These are phyloP conservation scores for Penicillium sp. DNA, from an alignment of 2,329 filamentous ascomycete species.

Conservation along the genomic window DNA sequence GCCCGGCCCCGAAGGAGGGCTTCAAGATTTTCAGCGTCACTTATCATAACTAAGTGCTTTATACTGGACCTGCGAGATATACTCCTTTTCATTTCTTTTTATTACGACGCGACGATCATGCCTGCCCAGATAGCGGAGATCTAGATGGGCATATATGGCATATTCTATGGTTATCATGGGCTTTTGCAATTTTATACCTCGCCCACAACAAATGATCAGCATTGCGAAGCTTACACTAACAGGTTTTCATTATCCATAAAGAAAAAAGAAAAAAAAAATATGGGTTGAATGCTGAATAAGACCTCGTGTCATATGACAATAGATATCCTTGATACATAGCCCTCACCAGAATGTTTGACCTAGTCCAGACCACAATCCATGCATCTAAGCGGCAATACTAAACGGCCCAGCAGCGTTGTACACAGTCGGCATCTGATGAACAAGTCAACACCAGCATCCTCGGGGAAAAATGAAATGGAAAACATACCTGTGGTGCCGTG, in stretches of 20 bases:
- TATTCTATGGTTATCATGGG: background rate
- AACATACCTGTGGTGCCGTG: slow-evolving; percentile 30
- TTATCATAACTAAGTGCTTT: slow-evolving; percentile 23
- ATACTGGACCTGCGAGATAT: background rate
- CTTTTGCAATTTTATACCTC: background rate
- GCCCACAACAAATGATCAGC: background rate
- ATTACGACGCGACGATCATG: background rate
- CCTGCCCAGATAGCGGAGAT: background rate
- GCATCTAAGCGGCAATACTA: slow-evolving; percentile 18
- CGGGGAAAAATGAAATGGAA: background rate
- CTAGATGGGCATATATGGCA: background rate
- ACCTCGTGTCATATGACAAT: background rate
- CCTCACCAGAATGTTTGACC: background rate
- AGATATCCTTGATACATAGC: background rate
- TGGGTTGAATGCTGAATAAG: background rate
- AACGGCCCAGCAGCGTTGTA: slow-evolving; percentile 32
- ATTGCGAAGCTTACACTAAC: background rate
- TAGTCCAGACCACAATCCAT: background rate
- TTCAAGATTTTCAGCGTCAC: slow-evolving; percentile 37
- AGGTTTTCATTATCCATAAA: background rate
- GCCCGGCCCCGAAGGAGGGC: slow-evolving; percentile 6
- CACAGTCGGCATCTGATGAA: slow-evolving; percentile 27
- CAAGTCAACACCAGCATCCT: background rate
- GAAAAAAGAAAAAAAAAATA: too few relatives aligned
- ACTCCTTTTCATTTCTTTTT: background rate